Evolutionary conservation across 306 rosid genomes (phyloP).

Genomic region (Cucurbita pepo): DNA sequence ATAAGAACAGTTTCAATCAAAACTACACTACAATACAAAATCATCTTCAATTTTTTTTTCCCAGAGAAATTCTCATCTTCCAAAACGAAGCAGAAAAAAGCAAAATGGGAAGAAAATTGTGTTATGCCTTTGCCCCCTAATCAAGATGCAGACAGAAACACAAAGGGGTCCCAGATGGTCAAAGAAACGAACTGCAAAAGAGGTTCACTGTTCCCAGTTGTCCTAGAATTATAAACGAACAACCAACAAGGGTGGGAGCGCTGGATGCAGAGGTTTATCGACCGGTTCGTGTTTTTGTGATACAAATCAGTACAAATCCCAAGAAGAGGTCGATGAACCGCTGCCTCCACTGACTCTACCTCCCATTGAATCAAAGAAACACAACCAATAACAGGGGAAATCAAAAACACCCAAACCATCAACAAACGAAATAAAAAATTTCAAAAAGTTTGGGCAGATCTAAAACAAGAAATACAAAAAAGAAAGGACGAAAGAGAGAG

Average conservation of each 20-base stretch:
- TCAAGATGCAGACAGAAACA: neutral
- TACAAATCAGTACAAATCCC: conserved; percentile 36
- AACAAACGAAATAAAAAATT: neutral
- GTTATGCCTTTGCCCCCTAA: neutral
- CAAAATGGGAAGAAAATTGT: neutral
- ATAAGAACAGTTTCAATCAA: neutral
- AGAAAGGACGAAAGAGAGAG: neutral
- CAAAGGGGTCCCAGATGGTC: neutral
- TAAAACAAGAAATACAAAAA: neutral
- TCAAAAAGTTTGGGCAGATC: neutral
- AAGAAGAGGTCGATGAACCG: conserved; percentile 99
- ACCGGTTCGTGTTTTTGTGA: conserved; percentile 76
- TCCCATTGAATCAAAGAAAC: neutral
- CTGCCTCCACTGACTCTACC: conserved; percentile 97
- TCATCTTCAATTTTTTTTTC: neutral
- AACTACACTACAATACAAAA: neutral
- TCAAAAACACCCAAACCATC: neutral
- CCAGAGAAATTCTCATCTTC: neutral
- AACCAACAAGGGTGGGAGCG: conserved; percentile 26
- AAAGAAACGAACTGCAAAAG: neutral
- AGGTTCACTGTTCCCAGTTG: neutral
- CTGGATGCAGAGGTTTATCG: conserved; percentile 99
- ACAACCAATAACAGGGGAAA: neutral
- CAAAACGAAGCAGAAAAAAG: neutral
- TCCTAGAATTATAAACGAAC: neutral